A percentile compares a stretch with the other conserved stretches of the same genome.
phyloP scores from a whole-genome alignment of 2,329 filamentous ascomycete species.

The Dothiorella sarmentorum region DNA sequence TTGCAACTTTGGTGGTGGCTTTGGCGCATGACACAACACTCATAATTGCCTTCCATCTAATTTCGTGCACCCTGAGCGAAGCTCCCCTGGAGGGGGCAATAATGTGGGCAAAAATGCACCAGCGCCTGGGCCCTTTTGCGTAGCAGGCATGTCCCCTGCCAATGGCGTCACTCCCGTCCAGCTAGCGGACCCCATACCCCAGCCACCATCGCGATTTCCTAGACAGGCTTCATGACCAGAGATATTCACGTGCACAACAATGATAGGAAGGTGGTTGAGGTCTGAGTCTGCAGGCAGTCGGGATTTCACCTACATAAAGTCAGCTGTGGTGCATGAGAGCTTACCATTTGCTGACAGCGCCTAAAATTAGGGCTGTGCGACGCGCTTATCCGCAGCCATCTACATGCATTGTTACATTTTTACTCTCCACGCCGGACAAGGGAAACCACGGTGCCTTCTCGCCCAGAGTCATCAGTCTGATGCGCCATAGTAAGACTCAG shows the following conservation, averaged over 20 bases:
- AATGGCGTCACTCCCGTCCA: not conserved
- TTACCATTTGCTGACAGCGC: conserved; percentile 1
- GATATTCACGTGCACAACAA: not conserved
- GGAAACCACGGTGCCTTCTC: not conserved
- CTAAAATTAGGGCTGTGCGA: not conserved
- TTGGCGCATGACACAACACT: conserved; percentile 2
- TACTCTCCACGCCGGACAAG: no score
- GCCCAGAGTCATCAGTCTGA: not conserved
- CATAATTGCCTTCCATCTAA: not conserved
- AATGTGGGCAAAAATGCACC: not conserved
- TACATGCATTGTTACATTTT: not conserved
- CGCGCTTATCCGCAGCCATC: not conserved
- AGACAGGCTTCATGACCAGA: not conserved
- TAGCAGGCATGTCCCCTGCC: not conserved
- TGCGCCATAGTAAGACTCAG: not conserved
- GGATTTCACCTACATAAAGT: not conserved
- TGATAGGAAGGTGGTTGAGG: not conserved
- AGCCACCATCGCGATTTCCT: not conserved
- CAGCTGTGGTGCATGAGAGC: not conserved
- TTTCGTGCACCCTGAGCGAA: not conserved
- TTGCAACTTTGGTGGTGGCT: not conserved
- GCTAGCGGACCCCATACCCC: not conserved
- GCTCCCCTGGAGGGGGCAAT: not conserved
- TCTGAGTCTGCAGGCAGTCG: not conserved
- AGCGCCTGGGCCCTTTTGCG: not conserved